Evolutionary conservation across 805 yeast species (phyloP).

Genomic region (Yarrowia sp.): DNA sequence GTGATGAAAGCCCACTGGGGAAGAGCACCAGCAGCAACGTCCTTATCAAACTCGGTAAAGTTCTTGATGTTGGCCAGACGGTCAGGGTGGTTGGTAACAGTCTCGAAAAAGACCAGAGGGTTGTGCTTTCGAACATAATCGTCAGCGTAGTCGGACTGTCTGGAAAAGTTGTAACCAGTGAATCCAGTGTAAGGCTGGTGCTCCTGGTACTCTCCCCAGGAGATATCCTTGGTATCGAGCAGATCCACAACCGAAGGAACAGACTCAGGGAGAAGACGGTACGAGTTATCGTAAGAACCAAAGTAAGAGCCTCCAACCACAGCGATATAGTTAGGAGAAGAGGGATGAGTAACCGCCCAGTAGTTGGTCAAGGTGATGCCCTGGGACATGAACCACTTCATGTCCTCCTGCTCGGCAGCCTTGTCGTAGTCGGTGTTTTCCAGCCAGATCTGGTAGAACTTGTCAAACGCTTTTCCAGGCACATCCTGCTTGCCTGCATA

Average conservation of each 20-base stretch:
- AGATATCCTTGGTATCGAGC: constrained; percentile 46
- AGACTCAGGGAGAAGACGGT: constrained; percentile 46
- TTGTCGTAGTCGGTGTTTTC: constrained; percentile 54
- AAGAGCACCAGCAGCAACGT: constrained; percentile 43
- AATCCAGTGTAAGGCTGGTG: constrained; percentile 53
- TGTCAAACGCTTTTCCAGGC: constrained; percentile 44
- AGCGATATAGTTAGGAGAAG: constrained; percentile 54
- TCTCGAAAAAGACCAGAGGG: constrained; percentile 48
- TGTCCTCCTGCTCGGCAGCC: constrained; percentile 46
- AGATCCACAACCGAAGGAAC: constrained; percentile 51
- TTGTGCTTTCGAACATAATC: constrained; percentile 55
- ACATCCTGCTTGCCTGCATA: constrained; percentile 40
- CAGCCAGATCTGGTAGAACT: constrained; percentile 48
- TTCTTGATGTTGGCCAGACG: constrained; percentile 49
- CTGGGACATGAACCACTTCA: constrained; percentile 43
- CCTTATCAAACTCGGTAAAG: constrained; percentile 47
- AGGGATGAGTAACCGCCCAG: constrained; percentile 53
- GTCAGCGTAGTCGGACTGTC: constrained; percentile 46
- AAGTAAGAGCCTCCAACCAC: constrained; percentile 53
- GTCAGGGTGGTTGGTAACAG: constrained; percentile 40
- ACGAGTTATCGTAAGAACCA: constrained; percentile 48
- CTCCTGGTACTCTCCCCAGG: constrained; percentile 57
- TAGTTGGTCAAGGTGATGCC: constrained; percentile 52
- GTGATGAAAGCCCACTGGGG: constrained; percentile 57
- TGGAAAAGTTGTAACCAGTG: constrained; percentile 48